Conservation (phyloP, 768 basidiomycete genomes). For the Chalciporus pseudorubinellus region DNA sequence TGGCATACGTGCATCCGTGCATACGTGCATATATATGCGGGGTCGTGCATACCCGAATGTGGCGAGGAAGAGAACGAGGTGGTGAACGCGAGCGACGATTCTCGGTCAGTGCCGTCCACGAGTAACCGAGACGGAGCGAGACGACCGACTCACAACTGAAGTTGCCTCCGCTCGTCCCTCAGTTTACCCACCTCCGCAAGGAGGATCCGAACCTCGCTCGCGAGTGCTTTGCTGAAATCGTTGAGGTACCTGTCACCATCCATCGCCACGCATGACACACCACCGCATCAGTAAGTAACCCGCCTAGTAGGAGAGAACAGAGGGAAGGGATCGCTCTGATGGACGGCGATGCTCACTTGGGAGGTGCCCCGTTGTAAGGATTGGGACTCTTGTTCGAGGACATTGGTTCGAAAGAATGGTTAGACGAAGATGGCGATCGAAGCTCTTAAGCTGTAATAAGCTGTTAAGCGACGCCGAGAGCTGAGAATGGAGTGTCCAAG, state of each 20-base stretch:
- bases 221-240: conserved; percentile 62
- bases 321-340: not conserved
- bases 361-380: conserved; percentile 32
- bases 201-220: conserved; percentile 58
- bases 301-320: not conserved
- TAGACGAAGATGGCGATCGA: not conserved
- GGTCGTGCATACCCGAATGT: not conserved
- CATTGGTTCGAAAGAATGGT: conserved; percentile 20
- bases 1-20: conserved; percentile 25
- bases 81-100: not conserved
- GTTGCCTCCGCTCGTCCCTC: conserved; percentile 53
- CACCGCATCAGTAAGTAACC: not conserved
- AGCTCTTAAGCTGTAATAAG: not conserved
- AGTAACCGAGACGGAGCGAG: too few species aligned
- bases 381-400: conserved; percentile 34
- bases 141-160: conserved; percentile 44
- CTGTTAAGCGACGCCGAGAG: not conserved
- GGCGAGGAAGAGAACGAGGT: not conserved
- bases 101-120: too few species aligned
- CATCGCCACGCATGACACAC: not conserved
- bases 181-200: conserved; percentile 60
- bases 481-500: not conserved
- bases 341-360: conserved; percentile 27
- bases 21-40: not conserved
- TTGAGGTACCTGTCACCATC: conserved; percentile 45